Base-by-base conservation (phyloP, 169 alveolate species). In the Theileria parva region DNA sequence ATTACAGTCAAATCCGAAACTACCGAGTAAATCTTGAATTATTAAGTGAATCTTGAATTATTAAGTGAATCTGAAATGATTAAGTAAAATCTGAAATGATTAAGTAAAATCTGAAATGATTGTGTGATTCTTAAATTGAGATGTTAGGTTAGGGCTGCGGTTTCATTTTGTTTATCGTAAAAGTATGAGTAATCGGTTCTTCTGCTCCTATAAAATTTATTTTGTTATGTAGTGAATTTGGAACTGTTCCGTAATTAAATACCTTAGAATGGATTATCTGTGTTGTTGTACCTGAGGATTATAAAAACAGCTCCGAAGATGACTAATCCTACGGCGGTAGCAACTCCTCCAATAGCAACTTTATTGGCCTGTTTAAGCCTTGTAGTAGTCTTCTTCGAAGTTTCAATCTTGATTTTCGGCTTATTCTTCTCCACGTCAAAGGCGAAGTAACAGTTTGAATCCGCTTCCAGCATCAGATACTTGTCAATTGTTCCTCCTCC, bases 151-250 rank as follows among this genome's bases (percentile, higher is more conserved):
- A 44, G 8, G 15, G 19, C 17, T 44, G 53, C 53, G 2, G 53
- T 44, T 44, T 44, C 53, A 13, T 44, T 44, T 44, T 44, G 80
- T 21, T 72, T 75, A 28, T 80, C 85, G 44, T 80, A 76, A 76
- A 80, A 80, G 85, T 80, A 80, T 15, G 86, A 73, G 70, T 80
- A 80, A 63, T 80, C 88, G n/a, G 88, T 80, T 44, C 61, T 21
- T 23, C 30, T 32, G 34, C 39, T 75, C 78, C 78, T 73, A 67
- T 8, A 74, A 44, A 39, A 13, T 44, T 60, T 60, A 32, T 32
- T 32, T 32, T 32, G 37, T 60, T 60, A 60, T 60, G 48, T 9
- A 11, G n/a, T 30, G 8, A 30, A 4, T 60, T 30, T 60, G 68
- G 37, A 30, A 9, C 8, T 30, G 48, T 8, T 32, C 12, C 12